Evolutionary conservation across 306 rosid genomes (phyloP).

Genomic region (Sesbania bispinosa): DNA sequence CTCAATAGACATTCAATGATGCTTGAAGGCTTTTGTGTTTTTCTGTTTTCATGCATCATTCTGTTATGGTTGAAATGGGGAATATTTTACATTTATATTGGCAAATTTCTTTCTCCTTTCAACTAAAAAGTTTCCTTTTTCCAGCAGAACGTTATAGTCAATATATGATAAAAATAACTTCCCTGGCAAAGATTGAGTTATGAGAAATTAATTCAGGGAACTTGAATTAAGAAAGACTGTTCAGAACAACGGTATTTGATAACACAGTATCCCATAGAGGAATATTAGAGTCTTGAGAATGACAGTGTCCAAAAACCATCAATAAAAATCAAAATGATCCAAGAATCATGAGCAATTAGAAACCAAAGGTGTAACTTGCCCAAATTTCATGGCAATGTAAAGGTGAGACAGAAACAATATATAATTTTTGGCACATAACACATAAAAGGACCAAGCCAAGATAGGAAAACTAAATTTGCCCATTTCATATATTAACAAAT

Average conservation of each 20-base stretch:
- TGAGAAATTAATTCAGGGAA: conserved; percentile 16
- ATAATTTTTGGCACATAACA: not conserved
- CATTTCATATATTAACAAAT: conserved; percentile 16
- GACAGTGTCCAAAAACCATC: not conserved
- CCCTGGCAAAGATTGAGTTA: conserved; percentile 3
- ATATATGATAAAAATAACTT: not conserved
- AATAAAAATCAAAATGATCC: not conserved
- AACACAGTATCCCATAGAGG: too few relatives aligned
- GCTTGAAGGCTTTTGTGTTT: not conserved
- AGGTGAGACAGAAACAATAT: not conserved
- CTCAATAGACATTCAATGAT: conserved; percentile 16
- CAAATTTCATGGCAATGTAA: not conserved
- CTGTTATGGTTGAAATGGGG: not conserved
- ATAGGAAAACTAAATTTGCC: not conserved
- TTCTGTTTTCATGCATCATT: not conserved
- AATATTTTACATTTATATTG: not conserved
- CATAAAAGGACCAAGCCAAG: not conserved
- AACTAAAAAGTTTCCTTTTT: not conserved
- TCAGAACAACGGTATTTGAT: too few relatives aligned
- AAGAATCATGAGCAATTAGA: conserved; percentile 1
- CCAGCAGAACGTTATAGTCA: not conserved
- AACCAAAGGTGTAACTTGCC: conserved; percentile 8
- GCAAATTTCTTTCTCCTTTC: conserved; percentile 7
- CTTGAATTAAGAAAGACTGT: too few relatives aligned
- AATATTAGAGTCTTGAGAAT: not conserved